Percentiles rank a stretch among this genome's conserved stretches.
Evolutionary conservation across 345 rosid genomes (phyloP).

Genomic region (Eucalyptus curtisii): DNA sequence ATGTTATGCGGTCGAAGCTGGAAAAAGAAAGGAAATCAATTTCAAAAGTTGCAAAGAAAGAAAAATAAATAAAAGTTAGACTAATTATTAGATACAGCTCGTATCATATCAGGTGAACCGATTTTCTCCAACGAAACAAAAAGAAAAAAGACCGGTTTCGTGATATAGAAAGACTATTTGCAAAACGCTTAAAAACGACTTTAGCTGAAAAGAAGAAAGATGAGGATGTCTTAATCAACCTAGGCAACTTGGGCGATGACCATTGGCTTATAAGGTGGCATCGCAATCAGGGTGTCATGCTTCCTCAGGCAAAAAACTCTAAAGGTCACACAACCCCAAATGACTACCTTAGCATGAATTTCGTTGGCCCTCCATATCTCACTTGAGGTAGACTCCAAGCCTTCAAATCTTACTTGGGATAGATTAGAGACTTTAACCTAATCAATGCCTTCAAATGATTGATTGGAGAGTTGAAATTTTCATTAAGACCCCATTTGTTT

Average conservation of each 20-base stretch:
- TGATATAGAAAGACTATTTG: neutral
- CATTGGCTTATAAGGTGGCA: neutral
- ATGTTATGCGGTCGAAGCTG: rapidly evolving
- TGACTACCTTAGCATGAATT: rapidly evolving
- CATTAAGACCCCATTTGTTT: neutral
- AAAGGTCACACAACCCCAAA: rapidly evolving
- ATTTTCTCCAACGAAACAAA: neutral
- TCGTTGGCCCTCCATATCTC: neutral
- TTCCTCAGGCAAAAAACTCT: neutral
- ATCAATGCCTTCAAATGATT: neutral
- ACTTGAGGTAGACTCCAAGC: neutral
- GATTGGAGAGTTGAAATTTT: neutral
- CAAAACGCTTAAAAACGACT: neutral
- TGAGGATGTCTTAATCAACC: neutral
- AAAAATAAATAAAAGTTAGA: neutral
- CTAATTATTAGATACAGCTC: neutral
- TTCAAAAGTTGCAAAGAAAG: neutral
- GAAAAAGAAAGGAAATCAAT: neutral
- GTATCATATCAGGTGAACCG: rapidly evolving
- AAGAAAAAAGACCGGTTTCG: neutral
- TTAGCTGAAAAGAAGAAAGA: neutral
- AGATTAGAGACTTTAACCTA: no score
- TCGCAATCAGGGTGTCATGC: neutral
- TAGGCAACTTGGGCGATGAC: neutral
- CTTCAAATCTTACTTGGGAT: neutral